Percentiles rank a stretch among this genome's conserved stretches.
Conservation (phyloP, 352 stramenopile genomes). For the Phytophthora citricola region DNA sequence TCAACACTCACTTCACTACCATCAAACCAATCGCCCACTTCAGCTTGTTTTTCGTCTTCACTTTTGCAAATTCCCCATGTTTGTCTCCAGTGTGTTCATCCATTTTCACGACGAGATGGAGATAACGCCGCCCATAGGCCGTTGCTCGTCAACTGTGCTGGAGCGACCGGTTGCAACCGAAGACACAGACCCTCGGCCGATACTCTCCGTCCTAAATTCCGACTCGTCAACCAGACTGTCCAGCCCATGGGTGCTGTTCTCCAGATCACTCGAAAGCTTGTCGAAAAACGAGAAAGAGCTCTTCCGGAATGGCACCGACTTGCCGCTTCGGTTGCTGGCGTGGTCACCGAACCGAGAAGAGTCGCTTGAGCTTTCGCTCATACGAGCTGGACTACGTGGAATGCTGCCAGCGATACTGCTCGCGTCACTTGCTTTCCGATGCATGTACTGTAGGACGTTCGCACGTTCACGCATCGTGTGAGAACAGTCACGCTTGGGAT, state of each 20-base stretch:
- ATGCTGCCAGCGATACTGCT: slow-evolving; percentile 76
- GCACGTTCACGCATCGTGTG: slow-evolving; percentile 82
- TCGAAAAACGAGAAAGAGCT: slow-evolving; percentile 91
- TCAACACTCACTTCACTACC: slow-evolving; percentile 36
- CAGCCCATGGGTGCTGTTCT: slow-evolving; percentile 61
- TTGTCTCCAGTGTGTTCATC: slow-evolving; percentile 13
- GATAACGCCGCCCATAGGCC: slow-evolving; percentile 28
- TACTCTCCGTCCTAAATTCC: slow-evolving; percentile 38
- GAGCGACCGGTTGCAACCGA: slow-evolving; percentile 32
- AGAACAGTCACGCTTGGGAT: slow-evolving; percentile 56
- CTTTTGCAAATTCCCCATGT: slow-evolving; percentile 30
- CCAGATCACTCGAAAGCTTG: slow-evolving; percentile 80
- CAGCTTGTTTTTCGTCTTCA: slow-evolving; percentile 15
- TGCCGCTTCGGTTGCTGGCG: slow-evolving; percentile 55
- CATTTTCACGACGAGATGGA: slow-evolving; percentile 36
- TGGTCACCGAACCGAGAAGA: slow-evolving; percentile 63
- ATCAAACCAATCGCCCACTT: slow-evolving; percentile 26
- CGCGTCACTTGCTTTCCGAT: slow-evolving; percentile 84
- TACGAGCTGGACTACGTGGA: slow-evolving; percentile 57
- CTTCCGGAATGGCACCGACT: slow-evolving; percentile 57
- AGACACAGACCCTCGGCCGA: slow-evolving; percentile 33
- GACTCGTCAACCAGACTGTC: slow-evolving; percentile 50
- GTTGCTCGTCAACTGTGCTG: slow-evolving; percentile 39
- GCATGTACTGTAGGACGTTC: slow-evolving; percentile 88
- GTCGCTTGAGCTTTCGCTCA: slow-evolving; percentile 78